A percentile compares a stretch with the other conserved stretches of the same genome.
These are phyloP conservation scores for Papiliotrema terrestris DNA, from an alignment of 1,284 basidiomycete genomes.

Conservation along the genomic window DNA sequence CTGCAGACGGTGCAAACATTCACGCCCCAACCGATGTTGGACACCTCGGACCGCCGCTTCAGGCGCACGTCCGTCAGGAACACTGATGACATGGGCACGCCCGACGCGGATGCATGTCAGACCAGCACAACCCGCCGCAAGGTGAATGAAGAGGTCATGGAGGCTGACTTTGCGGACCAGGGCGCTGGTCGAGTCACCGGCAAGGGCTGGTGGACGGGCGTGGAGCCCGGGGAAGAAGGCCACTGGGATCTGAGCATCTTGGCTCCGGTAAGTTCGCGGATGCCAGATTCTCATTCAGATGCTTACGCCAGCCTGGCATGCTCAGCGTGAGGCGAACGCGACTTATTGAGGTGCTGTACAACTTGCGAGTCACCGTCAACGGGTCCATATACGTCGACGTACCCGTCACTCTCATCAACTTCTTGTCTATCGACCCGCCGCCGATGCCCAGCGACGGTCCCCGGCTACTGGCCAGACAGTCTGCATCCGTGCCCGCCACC, in stretches of 20 bases:
- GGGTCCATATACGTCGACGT: slow-evolving; percentile 56
- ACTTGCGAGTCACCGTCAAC: slow-evolving; percentile 66
- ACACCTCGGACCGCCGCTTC: slow-evolving; percentile 39
- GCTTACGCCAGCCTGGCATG: slow-evolving; percentile 58
- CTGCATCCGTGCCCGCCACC: neutral
- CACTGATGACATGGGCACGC: slow-evolving; percentile 3
- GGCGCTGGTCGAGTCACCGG: slow-evolving; percentile 67
- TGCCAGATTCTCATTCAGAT: neutral
- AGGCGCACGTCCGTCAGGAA: neutral
- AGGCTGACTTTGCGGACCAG: slow-evolving; percentile 58
- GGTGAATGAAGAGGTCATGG: slow-evolving; percentile 62
- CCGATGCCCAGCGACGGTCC: slow-evolving; percentile 36
- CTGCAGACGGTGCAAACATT: slow-evolving; percentile 69
- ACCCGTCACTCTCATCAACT: slow-evolving; percentile 47
- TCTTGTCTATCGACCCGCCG: slow-evolving; percentile 49
- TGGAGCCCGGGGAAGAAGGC: slow-evolving; percentile 59
- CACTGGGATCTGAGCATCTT: slow-evolving; percentile 60
- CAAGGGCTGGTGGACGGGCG: slow-evolving; percentile 83
- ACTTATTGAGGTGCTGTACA: slow-evolving; percentile 76
- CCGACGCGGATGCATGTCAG: slow-evolving; percentile 59
- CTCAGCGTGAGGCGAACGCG: slow-evolving; percentile 70
- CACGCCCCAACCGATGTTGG: slow-evolving; percentile 55
- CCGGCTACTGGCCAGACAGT: slow-evolving; percentile 1
- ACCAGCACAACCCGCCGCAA: slow-evolving; percentile 54
- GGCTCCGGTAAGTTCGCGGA: slow-evolving; percentile 64